phyloP scores from a whole-genome alignment of 2,329 filamentous ascomycete species.

The Verticillium isaacii region DNA sequence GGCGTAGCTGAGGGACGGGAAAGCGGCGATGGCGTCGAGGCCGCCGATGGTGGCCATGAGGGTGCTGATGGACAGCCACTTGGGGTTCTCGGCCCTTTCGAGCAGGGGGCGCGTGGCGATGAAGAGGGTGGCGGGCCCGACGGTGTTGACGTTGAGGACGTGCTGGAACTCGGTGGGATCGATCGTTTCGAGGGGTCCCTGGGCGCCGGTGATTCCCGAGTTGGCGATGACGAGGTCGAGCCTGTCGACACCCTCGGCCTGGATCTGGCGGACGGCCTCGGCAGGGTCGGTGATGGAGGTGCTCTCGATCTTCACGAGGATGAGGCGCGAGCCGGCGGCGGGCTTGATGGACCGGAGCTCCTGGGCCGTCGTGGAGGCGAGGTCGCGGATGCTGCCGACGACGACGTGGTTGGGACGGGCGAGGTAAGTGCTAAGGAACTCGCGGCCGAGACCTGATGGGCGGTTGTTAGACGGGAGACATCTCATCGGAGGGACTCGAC shows the following conservation, averaged over 20 bases:
- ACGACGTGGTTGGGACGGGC: conserved; percentile 51
- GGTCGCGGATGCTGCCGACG: conserved; percentile 32
- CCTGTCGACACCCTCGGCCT: conserved; percentile 25
- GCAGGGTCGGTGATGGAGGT: conserved; percentile 24
- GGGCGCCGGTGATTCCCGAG: conserved; percentile 34
- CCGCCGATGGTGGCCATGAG: conserved; percentile 17
- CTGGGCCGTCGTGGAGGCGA: conserved; percentile 15
- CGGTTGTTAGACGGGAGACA: conserved; percentile 20
- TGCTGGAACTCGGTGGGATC: conserved; percentile 28
- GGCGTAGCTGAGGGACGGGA: conserved; percentile 19
- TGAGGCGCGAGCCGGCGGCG: conserved; percentile 26
- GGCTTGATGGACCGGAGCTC: conserved; percentile 28
- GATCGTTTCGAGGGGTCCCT: conserved; percentile 23
- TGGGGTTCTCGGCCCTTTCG: conserved; percentile 13
- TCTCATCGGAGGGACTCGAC: neutral
- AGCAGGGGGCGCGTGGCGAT: conserved; percentile 22
- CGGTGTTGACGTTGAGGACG: conserved; percentile 34
- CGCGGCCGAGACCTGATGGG: conserved; percentile 25
- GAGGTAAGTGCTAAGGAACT: conserved; percentile 27
- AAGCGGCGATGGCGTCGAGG: conserved; percentile 11
- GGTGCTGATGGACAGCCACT: conserved; percentile 21
- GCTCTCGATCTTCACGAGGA: conserved; percentile 39
- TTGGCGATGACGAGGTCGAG: conserved; percentile 50
- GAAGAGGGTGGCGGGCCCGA: conserved; percentile 5
- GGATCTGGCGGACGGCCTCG: conserved; percentile 25